Percentiles rank a stretch among this genome's conserved stretches.
These are phyloP conservation scores for Tetracladium marchalianum DNA, from an alignment of 495 filamentous ascomycete species.

Conservation along the genomic window DNA sequence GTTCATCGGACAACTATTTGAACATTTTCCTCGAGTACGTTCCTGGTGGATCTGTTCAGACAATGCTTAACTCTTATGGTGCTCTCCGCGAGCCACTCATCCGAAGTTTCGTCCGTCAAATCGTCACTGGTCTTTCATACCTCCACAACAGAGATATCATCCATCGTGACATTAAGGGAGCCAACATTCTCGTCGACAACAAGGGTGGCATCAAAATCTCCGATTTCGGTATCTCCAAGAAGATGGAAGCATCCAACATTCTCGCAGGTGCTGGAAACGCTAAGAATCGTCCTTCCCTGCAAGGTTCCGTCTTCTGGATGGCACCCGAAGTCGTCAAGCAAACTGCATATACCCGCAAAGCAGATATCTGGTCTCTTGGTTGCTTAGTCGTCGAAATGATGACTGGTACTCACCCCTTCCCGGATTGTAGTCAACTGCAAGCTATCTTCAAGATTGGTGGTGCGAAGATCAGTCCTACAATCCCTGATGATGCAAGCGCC, in stretches of 20 bases:
- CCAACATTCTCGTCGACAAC: slow-evolving; percentile 98
- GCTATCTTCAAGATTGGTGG: slow-evolving; percentile 98
- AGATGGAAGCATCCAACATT: slow-evolving; percentile 69
- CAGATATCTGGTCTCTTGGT: slow-evolving; percentile 98
- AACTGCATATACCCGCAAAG: slow-evolving; percentile 95
- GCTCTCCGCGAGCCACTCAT: slow-evolving; percentile 88
- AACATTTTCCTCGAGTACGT: slow-evolving; percentile 99
- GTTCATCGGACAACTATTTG: slow-evolving; percentile 80
- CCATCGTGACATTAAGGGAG: slow-evolving; percentile 97
- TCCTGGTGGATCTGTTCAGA: slow-evolving; percentile 91
- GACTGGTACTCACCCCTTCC: slow-evolving; percentile 92
- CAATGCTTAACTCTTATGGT: slow-evolving; percentile 97
- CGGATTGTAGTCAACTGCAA: slow-evolving; percentile 92
- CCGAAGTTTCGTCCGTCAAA: slow-evolving; percentile 94
- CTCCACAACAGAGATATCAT: slow-evolving; percentile 94
- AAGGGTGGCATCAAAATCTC: slow-evolving; percentile 99
- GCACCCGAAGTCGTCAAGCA: slow-evolving; percentile 97
- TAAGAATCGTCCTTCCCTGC: slow-evolving; percentile 80
- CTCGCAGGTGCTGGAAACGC: slow-evolving; percentile 44
- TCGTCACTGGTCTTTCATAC: slow-evolving; percentile 88
- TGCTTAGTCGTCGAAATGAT: slow-evolving; percentile 99
- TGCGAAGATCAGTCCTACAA: slow-evolving; percentile 75
- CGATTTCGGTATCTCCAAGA: slow-evolving; percentile 98
- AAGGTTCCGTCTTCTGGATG: slow-evolving; percentile 99
- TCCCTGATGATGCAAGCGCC: slow-evolving; percentile 73